Evolutionary conservation across 1,284 basidiomycete genomes (phyloP).

Genomic region (Ustilago vetiveriae): DNA sequence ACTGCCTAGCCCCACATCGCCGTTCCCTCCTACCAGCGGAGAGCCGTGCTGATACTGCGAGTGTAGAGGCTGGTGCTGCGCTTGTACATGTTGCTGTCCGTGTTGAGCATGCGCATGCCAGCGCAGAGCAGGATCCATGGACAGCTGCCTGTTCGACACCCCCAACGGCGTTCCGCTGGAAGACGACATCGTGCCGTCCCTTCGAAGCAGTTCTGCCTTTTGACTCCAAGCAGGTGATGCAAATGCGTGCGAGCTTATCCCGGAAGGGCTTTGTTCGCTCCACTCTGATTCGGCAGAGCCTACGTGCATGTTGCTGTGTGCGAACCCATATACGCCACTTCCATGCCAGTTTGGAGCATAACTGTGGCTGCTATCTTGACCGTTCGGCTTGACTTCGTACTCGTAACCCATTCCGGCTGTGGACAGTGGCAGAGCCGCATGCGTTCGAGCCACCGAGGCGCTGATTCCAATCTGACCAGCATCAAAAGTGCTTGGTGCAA

Average conservation of each 20-base stretch:
- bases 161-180: constrained; percentile 13
- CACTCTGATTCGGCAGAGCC: constrained; percentile 25
- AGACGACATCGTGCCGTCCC: constrained; percentile 10
- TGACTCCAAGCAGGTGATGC: constrained; percentile 39
- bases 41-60: constrained; percentile 15
- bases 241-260: constrained; percentile 20
- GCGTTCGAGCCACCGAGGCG: constrained; percentile 2
- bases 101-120: constrained; percentile 13
- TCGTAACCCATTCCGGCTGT: constrained; percentile 2
- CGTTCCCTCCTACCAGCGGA: constrained; percentile 2
- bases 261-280: constrained; percentile 39
- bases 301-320: constrained; percentile 9
- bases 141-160: constrained; percentile 12
- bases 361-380: constrained; percentile 8
- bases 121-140: constrained; percentile 12
- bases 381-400: constrained; percentile 13
- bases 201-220: constrained; percentile 25
- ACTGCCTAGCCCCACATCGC: background rate
- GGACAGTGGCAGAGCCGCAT: constrained; percentile 2
- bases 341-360: constrained; percentile 26
- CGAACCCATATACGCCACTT: constrained; percentile 6
- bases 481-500: constrained; percentile 5
- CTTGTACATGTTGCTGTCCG: constrained; percentile 7
- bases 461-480: constrained; percentile 4
- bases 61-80: background rate